phyloP scores from a whole-genome alignment of 2,329 filamentous ascomycete species.

The Cladosporium austrohemisphaericum region DNA sequence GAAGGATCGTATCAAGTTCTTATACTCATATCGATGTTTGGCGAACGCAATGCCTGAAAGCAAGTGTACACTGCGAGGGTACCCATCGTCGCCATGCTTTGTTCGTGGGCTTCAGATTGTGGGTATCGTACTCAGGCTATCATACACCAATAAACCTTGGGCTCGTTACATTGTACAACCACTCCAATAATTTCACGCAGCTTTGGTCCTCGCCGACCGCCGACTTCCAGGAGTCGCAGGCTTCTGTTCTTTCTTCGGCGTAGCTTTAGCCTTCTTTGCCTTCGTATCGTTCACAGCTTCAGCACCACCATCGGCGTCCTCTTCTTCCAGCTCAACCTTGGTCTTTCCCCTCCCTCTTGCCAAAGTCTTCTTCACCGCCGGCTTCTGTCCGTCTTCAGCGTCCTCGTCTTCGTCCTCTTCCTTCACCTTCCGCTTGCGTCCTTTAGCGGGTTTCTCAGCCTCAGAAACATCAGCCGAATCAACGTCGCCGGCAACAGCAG shows the following conservation, averaged over 20 bases:
- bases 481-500: conserved; percentile 52
- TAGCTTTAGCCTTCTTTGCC: conserved; percentile 15
- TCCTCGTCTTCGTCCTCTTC: conserved; percentile 33
- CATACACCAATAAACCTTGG: no score
- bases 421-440: conserved; percentile 34
- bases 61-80: no score
- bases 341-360: background rate
- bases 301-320: conserved; percentile 12
- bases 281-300: conserved; percentile 18
- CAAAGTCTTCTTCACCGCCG: conserved; percentile 10
- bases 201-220: conserved; percentile 40
- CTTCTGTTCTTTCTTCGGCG: conserved; percentile 22
- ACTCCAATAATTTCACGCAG: no score
- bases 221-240: conserved; percentile 40
- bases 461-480: conserved; percentile 20
- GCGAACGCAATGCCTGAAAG: no score
- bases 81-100: no score
- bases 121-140: no score
- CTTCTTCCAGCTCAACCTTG: conserved; percentile 1
- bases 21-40: no score
- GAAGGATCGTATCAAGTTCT: no score
- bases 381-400: conserved; percentile 25
- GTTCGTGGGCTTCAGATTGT: no score
- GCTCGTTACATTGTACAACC: no score
- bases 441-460: conserved; percentile 27